phyloP scores from a whole-genome alignment of 495 filamentous ascomycete genomes.

The Talaromyces adpressus region DNA sequence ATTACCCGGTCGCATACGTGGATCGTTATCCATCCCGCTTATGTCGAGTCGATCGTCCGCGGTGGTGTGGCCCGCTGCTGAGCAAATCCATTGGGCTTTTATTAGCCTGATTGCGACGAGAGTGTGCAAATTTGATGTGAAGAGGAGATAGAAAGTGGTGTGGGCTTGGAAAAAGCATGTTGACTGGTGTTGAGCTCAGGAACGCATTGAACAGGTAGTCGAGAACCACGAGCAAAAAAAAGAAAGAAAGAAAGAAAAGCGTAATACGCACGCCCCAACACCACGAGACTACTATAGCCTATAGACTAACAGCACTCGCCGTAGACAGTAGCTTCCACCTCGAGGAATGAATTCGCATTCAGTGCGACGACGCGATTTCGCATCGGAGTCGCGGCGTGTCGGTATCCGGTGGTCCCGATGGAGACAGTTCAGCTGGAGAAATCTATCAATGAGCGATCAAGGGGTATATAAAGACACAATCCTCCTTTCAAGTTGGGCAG shows the following conservation, averaged over 20 bases:
- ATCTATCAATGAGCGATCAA: neutral
- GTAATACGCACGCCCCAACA: neutral
- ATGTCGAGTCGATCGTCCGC: neutral
- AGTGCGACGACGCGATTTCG: constrained; percentile 1
- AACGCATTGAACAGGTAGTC: too few species aligned
- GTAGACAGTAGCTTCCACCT: neutral
- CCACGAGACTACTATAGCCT: neutral
- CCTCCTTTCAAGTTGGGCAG: neutral
- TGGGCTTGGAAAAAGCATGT: neutral
- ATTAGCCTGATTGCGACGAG: constrained; percentile 10
- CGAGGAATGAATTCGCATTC: neutral
- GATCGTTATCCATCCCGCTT: constrained; percentile 25
- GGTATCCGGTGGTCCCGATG: neutral
- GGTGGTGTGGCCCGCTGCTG: neutral
- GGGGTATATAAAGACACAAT: neutral
- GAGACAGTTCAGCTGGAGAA: neutral
- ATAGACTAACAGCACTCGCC: neutral
- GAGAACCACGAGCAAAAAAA: neutral
- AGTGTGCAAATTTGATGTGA: neutral
- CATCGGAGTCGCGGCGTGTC: constrained; percentile 3
- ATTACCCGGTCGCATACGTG: constrained; percentile 18
- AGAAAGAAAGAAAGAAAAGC: neutral
- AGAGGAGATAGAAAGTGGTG: neutral
- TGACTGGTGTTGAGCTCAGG: neutral
- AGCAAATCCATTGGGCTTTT: neutral